A percentile compares a stretch with the other conserved stretches of the same genome.
Conservation (phyloP, 371 early-diverging fungal species). For the Chytridium lagenaria region DNA sequence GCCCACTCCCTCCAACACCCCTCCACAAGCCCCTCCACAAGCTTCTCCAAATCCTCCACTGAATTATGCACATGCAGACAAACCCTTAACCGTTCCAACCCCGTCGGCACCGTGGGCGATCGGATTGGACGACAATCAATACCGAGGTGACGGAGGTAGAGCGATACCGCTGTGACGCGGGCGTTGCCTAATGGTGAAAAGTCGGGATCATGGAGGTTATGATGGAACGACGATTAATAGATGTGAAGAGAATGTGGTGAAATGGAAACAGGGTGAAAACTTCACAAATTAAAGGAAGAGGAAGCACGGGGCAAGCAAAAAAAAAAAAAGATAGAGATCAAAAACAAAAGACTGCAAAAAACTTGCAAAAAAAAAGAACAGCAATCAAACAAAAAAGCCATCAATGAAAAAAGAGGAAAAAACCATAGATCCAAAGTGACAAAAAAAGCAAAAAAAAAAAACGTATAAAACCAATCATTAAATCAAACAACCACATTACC, state of each 20-base stretch:
- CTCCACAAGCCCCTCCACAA: constrained; percentile 57
- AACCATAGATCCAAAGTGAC: background rate
- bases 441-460: background rate
- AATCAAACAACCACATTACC: constrained; percentile 58
- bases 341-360: too few species aligned
- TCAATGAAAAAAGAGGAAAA: background rate
- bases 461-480: too few species aligned
- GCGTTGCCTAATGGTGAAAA: constrained; percentile 59
- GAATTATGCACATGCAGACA: constrained; percentile 82
- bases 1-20: too few species aligned
- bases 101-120: constrained; percentile 81
- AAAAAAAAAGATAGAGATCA: too few species aligned
- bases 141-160: constrained; percentile 61
- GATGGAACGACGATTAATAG: too few species aligned
- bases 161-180: constrained; percentile 65
- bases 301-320: too few species aligned
- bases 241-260: background rate
- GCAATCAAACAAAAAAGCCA: too few species aligned
- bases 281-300: background rate
- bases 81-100: constrained; percentile 79
- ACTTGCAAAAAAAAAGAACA: too few species aligned
- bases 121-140: constrained; percentile 80
- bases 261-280: background rate
- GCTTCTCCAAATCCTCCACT: constrained; percentile 58
- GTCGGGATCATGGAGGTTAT: too few species aligned